Base-by-base conservation (phyloP, 208 protist species). In the Acanthamoeba sp. region DNA sequence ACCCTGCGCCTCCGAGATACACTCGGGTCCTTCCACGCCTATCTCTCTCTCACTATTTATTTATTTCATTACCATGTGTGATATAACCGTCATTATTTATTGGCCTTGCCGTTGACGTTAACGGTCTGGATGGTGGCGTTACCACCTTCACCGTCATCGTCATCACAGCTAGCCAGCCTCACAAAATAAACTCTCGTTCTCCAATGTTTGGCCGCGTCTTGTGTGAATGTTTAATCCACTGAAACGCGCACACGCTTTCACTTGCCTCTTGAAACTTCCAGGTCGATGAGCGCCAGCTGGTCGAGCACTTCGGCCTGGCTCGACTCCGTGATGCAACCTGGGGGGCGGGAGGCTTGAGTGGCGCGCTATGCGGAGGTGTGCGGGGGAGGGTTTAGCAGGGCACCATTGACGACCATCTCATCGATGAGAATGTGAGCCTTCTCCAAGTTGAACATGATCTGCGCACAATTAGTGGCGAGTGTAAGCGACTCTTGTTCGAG, bases 401-500 rank as follows among this genome's bases (percentile, higher is more conserved):
- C 94, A 95, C 98, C 98, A 91, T 99, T 98, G 7, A 96, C 95
- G 52, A 98, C 92, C 95, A 99, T 99, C 94, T 99, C 98, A 95
- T 98, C 97, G 12, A 99, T 84, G 64, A 99, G 97, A 87, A 99
- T 98, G 95, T 99, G 98, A 27, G 98, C 98, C 96, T 98, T 98
- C 55, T 99, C 98, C 14, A 99, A 59, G 95, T 99, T 98, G 95
- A 98, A 99, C 98, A 99, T 99, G 38, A 98, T 97, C 85, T 98
- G 84, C 18, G 48, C 76, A 84, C 22, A 34, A n/a, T 94, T 4
- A 0, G 45, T 14, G 18, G 45, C 0, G 45, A 50, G 18, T 10
- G 3, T 14, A 50, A 6, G 45, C 42, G 42, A 48, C n/a, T n/a
- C n/a, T n/a, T n/a, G n/a, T n/a, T n/a, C n/a, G n/a, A n/a, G n/a